These are phyloP conservation scores for Colletotrichum chrysophilum DNA, from an alignment of 2,329 filamentous ascomycete species.

Conservation along the genomic window DNA sequence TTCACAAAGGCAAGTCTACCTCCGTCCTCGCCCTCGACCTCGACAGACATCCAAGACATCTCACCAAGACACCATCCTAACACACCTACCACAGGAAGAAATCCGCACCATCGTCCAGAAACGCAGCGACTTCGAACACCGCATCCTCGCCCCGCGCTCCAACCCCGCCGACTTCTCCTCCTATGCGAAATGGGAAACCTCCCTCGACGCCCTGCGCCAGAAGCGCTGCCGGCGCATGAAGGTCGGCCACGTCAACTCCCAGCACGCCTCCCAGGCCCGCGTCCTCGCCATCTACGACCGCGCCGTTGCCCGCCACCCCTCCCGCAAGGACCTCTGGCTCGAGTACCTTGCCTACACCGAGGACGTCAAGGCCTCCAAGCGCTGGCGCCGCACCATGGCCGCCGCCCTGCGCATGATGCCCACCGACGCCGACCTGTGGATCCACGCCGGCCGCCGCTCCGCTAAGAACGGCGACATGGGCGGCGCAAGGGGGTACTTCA, in stretches of 20 bases:
- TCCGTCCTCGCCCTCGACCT: conserved; percentile 3
- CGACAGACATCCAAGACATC: not conserved
- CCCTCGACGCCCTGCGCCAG: conserved; percentile 75
- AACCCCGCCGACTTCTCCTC: conserved; percentile 79
- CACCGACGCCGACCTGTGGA: conserved; percentile 82
- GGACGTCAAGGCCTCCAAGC: conserved; percentile 68
- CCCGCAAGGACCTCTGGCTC: conserved; percentile 83
- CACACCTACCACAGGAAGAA: conserved; percentile 68
- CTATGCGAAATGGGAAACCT: conserved; percentile 78
- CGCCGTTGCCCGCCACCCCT: conserved; percentile 82
- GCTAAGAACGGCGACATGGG: conserved; percentile 87
- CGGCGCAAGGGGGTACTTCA: conserved; percentile 84
- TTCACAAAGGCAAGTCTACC: conserved; percentile 67
- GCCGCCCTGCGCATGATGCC: conserved; percentile 85
- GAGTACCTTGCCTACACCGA: conserved; percentile 86
- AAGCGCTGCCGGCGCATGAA: conserved; percentile 85
- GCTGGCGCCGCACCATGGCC: conserved; percentile 68
- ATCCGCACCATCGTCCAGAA: conserved; percentile 89
- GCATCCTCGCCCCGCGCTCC: conserved; percentile 81
- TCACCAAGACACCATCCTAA: not conserved
- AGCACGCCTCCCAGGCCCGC: conserved; percentile 77
- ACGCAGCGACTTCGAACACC: conserved; percentile 92
- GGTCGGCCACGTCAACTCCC: conserved; percentile 69
- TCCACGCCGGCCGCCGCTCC: conserved; percentile 79
- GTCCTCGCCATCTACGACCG: conserved; percentile 91